A percentile compares a stretch with the other conserved stretches of the same genome.
Evolutionary conservation across 768 basidiomycete genomes (phyloP).

Genomic region (Mycena floridula): DNA sequence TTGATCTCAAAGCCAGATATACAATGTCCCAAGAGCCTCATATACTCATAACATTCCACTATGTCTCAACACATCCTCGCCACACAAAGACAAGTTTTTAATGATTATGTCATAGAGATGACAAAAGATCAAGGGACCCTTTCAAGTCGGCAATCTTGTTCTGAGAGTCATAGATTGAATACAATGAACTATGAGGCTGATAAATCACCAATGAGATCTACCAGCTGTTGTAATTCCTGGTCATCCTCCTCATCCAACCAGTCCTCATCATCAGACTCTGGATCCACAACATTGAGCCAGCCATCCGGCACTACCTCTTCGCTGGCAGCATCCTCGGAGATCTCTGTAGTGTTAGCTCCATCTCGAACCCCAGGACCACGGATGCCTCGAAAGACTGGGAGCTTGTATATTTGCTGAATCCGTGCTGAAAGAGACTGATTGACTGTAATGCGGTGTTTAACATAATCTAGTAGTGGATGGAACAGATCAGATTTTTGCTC

Average conservation of each 20-base stretch:
- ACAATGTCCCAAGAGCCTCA: too few species aligned
- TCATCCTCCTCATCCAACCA: constrained; percentile 2
- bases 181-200: too few species aligned
- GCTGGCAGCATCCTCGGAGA: background rate
- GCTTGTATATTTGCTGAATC: background rate
- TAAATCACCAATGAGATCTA: constrained; percentile 3
- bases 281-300: background rate
- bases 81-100: too few species aligned
- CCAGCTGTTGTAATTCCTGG: background rate
- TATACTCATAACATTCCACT: too few species aligned
- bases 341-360: background rate
- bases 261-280: constrained; percentile 1
- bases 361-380: background rate
- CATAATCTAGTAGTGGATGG: constrained; percentile 1
- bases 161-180: too few species aligned
- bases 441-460: background rate
- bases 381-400: background rate
- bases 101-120: too few species aligned
- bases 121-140: too few species aligned
- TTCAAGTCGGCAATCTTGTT: too few species aligned
- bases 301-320: background rate
- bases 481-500: background rate
- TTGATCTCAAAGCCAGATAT: too few species aligned
- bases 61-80: too few species aligned
- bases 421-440: background rate